These are phyloP conservation scores for Typha latifolia DNA, from an alignment of 176 grass and related monocot species.

Conservation along the genomic window DNA sequence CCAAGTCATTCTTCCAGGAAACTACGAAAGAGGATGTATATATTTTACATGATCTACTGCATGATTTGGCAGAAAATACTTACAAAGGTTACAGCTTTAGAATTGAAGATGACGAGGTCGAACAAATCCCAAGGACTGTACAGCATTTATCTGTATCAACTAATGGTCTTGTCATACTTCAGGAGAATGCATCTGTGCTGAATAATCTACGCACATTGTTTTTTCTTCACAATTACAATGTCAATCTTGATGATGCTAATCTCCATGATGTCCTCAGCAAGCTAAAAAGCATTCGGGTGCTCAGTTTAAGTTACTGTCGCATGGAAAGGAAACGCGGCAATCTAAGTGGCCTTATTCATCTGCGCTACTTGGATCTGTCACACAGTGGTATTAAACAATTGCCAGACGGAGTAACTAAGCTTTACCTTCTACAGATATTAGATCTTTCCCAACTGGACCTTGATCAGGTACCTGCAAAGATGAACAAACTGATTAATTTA, in stretches of 20 bases:
- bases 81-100: slow-evolving; percentile 7
- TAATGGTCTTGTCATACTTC: background rate
- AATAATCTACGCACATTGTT: slow-evolving; percentile 14
- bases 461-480: background rate
- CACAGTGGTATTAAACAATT: background rate
- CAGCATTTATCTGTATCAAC: background rate
- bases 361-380: no score
- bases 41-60: slow-evolving; percentile 46
- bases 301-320: no score
- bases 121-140: background rate
- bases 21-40: slow-evolving; percentile 2
- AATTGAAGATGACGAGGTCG: background rate
- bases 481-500: background rate
- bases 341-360: no score
- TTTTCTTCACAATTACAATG: background rate
- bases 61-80: slow-evolving; percentile 33
- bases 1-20: slow-evolving; percentile 49
- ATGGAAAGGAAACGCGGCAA: no score
- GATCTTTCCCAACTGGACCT: background rate
- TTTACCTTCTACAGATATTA: background rate
- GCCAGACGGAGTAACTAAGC: background rate
- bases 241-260: no score
- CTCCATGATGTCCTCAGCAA: no score
- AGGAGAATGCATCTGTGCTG: background rate
- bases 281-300: no score